Evolutionary conservation across 2,329 filamentous ascomycete species (phyloP), one percentile per base, ranked within the genome.

Genomic region (Alternaria arbusti): DNA sequence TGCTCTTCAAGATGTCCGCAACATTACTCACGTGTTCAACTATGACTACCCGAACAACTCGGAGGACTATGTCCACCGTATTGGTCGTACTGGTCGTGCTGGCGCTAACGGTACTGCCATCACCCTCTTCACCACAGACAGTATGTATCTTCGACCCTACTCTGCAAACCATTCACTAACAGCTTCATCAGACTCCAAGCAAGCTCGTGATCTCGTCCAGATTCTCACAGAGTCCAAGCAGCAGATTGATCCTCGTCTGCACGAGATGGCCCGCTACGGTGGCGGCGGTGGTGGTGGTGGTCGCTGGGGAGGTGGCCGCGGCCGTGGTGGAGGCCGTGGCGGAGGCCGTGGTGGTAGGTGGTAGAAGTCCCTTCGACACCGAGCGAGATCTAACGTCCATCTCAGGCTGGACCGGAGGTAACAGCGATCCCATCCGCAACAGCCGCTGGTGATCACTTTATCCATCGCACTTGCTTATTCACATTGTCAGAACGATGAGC

Each of bases 1-100:
- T 87, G 81, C 85, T 82, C 85, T 86, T 84, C 80, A 97, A 98
- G 96, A 99, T 91, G 96, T 99, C 87, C 95, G 94, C 86, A 97
- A 99, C 88, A 99, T 99, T 86, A 98, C 96, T 85, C 96, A 99
- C 86, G 96, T 99, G 85, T 89, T 99, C 86, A 98, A 98, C 90
- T 97, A 98, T 92, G 96, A 98, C 83, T 98, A 98, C 84, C 95
- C 95, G 82, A 98, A 98, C 87, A 98, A 90, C 81, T 89, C 88
- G 75, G 88, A 90, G 81, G 88, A 90, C 77, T 90, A 90, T 75
- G 86, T 90, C 79, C 88, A 90, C 81, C 88, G 88, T 78, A 90
- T 90, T 80, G 88, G 88, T 79, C 87, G 88, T 83, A 90, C 88
- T 79, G 88, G 85, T 83, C 88, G 88, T 86, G 88, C 88, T 80